Evolutionary conservation across 1,284 basidiomycete species (phyloP).

Genomic region (Schizophyllum amplum): DNA sequence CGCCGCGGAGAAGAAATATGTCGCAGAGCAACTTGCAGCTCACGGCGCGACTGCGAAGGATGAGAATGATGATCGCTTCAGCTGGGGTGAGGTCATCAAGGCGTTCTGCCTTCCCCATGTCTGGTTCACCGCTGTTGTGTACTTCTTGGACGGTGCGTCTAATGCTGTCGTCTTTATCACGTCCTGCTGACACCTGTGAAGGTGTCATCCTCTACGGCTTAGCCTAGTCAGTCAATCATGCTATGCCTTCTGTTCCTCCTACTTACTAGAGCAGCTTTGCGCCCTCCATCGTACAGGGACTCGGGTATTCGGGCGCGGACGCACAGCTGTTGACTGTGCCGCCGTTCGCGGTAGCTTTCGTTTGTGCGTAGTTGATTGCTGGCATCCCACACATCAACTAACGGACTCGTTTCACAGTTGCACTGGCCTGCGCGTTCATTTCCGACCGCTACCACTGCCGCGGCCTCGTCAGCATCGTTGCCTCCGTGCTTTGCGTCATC

Average conservation of each 20-base stretch:
- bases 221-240: no score
- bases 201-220: conserved; percentile 29
- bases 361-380: conserved; percentile 24
- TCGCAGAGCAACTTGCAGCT: conserved; percentile 24
- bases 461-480: conserved; percentile 28
- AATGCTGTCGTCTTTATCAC: conserved; percentile 9
- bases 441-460: conserved; percentile 37
- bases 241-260: no score
- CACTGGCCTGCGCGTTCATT: conserved; percentile 31
- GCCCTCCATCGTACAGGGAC: conserved; percentile 38
- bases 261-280: no score
- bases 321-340: conserved; percentile 44
- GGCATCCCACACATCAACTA: neutral
- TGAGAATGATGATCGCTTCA: conserved; percentile 24
- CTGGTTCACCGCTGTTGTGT: conserved; percentile 25
- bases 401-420: conserved; percentile 22
- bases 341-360: conserved; percentile 38
- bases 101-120: conserved; percentile 31
- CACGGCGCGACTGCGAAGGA: conserved; percentile 25
- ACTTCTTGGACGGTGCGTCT: conserved; percentile 30
- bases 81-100: conserved; percentile 29
- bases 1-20: conserved; percentile 29
- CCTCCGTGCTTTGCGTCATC: conserved; percentile 27
- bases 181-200: conserved; percentile 10
- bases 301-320: conserved; percentile 34